Base-by-base conservation (phyloP, 495 filamentous ascomycete genomes). In the Delitschia confertaspora region DNA sequence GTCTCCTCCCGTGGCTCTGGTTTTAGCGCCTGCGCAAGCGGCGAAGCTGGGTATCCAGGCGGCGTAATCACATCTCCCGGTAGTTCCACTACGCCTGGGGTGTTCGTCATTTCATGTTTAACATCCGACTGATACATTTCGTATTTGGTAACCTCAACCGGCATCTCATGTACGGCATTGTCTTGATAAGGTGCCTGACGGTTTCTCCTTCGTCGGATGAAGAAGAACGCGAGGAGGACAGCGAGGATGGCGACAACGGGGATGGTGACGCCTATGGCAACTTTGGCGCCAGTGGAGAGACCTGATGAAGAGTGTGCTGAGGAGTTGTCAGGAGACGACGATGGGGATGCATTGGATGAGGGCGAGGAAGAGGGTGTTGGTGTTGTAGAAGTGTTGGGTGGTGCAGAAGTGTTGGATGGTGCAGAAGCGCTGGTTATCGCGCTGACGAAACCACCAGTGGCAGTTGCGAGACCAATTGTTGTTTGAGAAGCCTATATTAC, bases 271-370 rank as follows among this genome's bases (percentile, higher is more conserved):
- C 50, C 38, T 4, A 53, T 53, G 2, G 16, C 50, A 11, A 44
- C 43, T 44, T 38, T 47, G 1, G 38, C 38, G 10, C 37, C 44
- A 11, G 33, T 39, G 5, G 43, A 42, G 21, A 48, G 38, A 32
- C 50, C 44, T 3, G 38, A n/a, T 13, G 45, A 40, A 16, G 24
- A 17, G n/a, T n/a, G n/a, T n/a, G n/a, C 44, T 5, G 33, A 34
- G 5, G 43, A 42, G 21, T 43, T 32, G 29, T 44, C 44, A 6
- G 38, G 13, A 8, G 45, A 40, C 13, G 24, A 17, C 3, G 35
- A 24, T 8, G 8, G 13, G 11, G 17, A 33, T 36, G 21, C 30
- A 14, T 20, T 8, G 33, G 7, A 18, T 3, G 43, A 17, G 16
- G 30, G 29, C 17, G 38, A 2, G 7, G 37, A 6, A 17, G 19